phyloP scores from a whole-genome alignment of 371 early-diverging fungal species.

The Rhizopus arrhizus region DNA sequence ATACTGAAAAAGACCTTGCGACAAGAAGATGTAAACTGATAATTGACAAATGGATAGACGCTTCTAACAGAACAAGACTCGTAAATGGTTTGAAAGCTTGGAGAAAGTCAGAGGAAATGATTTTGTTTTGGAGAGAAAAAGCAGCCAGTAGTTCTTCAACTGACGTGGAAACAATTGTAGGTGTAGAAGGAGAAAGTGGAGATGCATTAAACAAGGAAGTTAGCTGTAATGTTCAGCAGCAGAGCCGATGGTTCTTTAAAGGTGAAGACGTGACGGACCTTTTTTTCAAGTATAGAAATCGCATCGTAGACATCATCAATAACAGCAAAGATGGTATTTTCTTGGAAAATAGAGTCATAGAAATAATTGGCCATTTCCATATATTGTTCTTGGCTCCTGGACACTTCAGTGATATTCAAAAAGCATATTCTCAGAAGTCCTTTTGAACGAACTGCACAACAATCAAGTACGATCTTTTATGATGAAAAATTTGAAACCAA shows the following conservation, averaged over 20 bases:
- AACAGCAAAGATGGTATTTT: neutral
- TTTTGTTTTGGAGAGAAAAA: too few relatives aligned
- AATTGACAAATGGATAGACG: too few relatives aligned
- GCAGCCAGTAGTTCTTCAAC: too few relatives aligned
- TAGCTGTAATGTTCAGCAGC: neutral
- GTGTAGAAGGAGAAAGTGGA: neutral
- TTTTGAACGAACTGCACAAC: neutral
- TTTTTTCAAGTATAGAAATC: conserved; percentile 5
- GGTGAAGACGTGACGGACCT: neutral
- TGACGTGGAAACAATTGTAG: too few relatives aligned
- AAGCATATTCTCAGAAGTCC: neutral
- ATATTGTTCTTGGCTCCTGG: conserved; percentile 1
- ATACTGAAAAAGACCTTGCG: too few relatives aligned
- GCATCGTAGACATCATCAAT: neutral
- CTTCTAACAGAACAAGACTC: too few relatives aligned
- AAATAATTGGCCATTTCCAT: conserved; percentile 1
- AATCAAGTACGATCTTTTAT: conserved; percentile 1
- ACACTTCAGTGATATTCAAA: neutral
- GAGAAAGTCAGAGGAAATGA: too few relatives aligned
- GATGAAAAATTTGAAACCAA: neutral
- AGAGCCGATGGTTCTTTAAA: neutral
- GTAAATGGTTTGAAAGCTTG: too few relatives aligned
- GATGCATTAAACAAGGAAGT: neutral
- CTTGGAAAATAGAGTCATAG: neutral
- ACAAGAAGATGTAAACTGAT: too few relatives aligned